Base-by-base conservation (phyloP, 2,329 filamentous ascomycete genomes). In the Stemphylium beticola region DNA sequence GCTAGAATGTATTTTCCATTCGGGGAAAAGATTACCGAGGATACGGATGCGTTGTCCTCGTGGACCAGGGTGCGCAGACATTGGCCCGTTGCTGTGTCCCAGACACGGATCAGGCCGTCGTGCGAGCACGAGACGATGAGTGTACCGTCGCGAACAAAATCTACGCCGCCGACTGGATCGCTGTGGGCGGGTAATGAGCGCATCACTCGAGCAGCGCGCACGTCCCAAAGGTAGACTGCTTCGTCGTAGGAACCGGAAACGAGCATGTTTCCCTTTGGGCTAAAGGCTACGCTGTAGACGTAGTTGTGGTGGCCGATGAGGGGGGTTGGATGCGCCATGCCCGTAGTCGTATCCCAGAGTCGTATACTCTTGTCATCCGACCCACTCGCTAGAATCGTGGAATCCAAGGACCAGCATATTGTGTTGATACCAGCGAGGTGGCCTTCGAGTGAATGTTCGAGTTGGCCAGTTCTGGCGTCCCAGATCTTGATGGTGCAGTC, bases 221-320 rank as follows among this genome's bases (percentile, higher is more conserved):
- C 91, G 74, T 99, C 95, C 95, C 95, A 99, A 4, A 99, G 78
- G 62, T 96, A 97, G 0, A 99, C 92, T 4, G 95, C 95, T 79
- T 99, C 95, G 65, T 99, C 95, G 76, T 97, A 98, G 61, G 91
- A 96, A 11, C 95, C 95, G 62, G 91, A 96, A 14, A 93, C 95
- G 31, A 99, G 84, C 72, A 98, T 96, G 71, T 99, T 99, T 20
- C 95, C 95, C 75, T 97, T 98, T 1, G 95, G 95, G n/a, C 91
- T 93, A 75, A 98, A 98, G 5, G 93, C 92, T 31, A 99, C 81
- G 45, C 89, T 92, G 77, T 96, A 96, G 29, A 99, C 88, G 76
- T 98, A 98, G 76, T 96, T 98, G 75, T 97, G 92, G 69, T 99
- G 95, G 2, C 95, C 93, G 20, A 90, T 82, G 62, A 98, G 81